Conservation (phyloP, 345 rosid genomes). For the sweet orange (Citrus sinensis) region DNA sequence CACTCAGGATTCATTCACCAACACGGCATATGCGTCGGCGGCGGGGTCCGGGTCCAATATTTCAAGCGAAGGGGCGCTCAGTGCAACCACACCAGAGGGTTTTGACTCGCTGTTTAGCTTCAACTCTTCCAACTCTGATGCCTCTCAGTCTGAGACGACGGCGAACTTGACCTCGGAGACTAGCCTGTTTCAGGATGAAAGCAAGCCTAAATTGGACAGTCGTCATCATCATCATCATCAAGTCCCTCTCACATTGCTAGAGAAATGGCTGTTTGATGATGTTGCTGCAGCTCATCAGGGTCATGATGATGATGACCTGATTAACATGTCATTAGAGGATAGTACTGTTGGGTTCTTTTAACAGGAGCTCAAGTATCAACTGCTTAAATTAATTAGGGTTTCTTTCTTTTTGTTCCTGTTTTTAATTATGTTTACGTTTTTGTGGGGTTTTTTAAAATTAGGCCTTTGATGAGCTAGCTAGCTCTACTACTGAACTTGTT, state of each 20-base stretch:
- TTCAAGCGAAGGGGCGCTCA: conserved; percentile 25
- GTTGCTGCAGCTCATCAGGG: conserved; percentile 33
- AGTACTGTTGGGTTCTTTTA: conserved; percentile 25
- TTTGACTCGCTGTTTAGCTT: conserved; percentile 48
- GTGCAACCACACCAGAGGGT: conserved; percentile 26
- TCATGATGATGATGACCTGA: conserved; percentile 38
- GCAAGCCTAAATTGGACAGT: conserved; percentile 29
- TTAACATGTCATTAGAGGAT: conserved; percentile 39
- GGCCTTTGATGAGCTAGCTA: background rate
- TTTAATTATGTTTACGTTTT: background rate
- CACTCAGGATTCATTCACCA: conserved; percentile 30
- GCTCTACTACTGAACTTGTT: background rate
- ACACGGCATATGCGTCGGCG: conserved; percentile 10
- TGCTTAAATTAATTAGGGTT: background rate
- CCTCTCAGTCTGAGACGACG: conserved; percentile 31
- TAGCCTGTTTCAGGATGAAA: conserved; percentile 37
- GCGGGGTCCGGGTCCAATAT: conserved; percentile 6
- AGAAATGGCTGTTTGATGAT: conserved; percentile 76
- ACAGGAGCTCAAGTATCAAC: background rate
- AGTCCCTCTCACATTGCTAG: conserved; percentile 49
- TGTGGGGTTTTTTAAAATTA: background rate
- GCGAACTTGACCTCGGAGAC: conserved; percentile 36
- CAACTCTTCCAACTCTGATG: conserved; percentile 39
- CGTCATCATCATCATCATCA: conserved; percentile 10
- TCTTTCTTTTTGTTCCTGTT: background rate